Conservation (phyloP, 441 rosid genomes). For the Isatis lusitanica region DNA sequence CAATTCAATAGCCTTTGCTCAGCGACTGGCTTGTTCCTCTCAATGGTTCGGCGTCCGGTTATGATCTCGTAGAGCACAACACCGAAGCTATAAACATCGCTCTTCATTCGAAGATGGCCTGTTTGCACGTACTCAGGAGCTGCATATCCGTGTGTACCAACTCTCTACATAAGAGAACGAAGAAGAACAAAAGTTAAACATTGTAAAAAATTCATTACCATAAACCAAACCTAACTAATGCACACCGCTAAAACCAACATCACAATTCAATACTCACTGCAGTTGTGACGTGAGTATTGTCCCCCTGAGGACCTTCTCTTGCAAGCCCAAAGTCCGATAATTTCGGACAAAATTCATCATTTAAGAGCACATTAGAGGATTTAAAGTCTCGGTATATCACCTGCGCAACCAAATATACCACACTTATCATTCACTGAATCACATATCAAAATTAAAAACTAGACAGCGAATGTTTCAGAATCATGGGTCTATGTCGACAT, state of each 20-base stretch:
- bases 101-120: slow-evolving; percentile 69
- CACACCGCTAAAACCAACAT: neutral
- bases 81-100: slow-evolving; percentile 93
- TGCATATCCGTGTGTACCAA: slow-evolving; percentile 86
- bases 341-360: slow-evolving; percentile 63
- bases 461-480: neutral
- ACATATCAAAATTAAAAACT: neutral
- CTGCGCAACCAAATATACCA: slow-evolving; percentile 33
- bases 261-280: slow-evolving; percentile 52
- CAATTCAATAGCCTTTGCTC: slow-evolving; percentile 71
- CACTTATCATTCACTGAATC: slow-evolving; percentile 22
- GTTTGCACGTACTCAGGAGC: slow-evolving; percentile 87
- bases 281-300: slow-evolving; percentile 76
- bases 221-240: neutral
- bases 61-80: slow-evolving; percentile 80
- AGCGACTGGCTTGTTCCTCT: slow-evolving; percentile 57
- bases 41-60: slow-evolving; percentile 73
- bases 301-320: slow-evolving; percentile 82
- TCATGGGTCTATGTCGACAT: neutral
- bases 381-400: slow-evolving; percentile 88
- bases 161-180: slow-evolving; percentile 45
- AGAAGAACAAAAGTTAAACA: neutral
- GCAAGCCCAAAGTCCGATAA: slow-evolving; percentile 95
- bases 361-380: slow-evolving; percentile 71
- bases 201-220: slow-evolving; percentile 1